Evolutionary conservation across 75 land plant genomes (phyloP), one percentile per base, ranked within the genome.

Genomic region (Picea glauca): DNA sequence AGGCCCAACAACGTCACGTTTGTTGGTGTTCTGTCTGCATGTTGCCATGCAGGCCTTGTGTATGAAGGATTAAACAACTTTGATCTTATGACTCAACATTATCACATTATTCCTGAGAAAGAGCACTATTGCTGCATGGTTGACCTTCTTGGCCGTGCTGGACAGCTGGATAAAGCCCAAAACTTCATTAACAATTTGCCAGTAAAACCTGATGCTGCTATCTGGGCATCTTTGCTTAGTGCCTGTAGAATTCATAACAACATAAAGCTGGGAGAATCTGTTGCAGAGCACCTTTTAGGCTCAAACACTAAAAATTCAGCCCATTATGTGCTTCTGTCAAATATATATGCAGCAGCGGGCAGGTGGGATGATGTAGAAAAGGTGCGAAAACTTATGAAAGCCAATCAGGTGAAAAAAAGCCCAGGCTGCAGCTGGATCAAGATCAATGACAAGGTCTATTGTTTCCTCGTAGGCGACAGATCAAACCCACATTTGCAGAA

Each of bases 391-490:
- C 14, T 79, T 17, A 70, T 54, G 80, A 70, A 46, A 56, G 58
- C 13, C 3, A 61, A 54, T 11, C 62, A 76, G 58, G 80, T 74
- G 35, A 31, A 8, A 58, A 72, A 79, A 11, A 72, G n/a, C 38
- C 80, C 76, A 33, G 80, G 76, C 30, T 72, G 30, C n/a, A 76
- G 76, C 8, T 79, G 80, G 76, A 79, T 79, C 56, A 76, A 79
- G 38, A 32, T 56, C 43, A 54, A 57, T 58, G 72, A 58, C 43
- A 72, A 72, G 58, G 58, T 72, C 23, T 76, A 79, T 72, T 12
- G 30, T 9, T 79, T 79, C 21, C 73, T 79, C 40, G 54, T 78
- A 40, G 76, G 65, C 33, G 80, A 62, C 56, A 40, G 76, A 62
- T 43, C 50, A 65, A 43, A 66, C 38, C 31, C 80, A 8, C 72